Conservation (phyloP, 768 basidiomycete species). For the Coprinopsis cinerea region DNA sequence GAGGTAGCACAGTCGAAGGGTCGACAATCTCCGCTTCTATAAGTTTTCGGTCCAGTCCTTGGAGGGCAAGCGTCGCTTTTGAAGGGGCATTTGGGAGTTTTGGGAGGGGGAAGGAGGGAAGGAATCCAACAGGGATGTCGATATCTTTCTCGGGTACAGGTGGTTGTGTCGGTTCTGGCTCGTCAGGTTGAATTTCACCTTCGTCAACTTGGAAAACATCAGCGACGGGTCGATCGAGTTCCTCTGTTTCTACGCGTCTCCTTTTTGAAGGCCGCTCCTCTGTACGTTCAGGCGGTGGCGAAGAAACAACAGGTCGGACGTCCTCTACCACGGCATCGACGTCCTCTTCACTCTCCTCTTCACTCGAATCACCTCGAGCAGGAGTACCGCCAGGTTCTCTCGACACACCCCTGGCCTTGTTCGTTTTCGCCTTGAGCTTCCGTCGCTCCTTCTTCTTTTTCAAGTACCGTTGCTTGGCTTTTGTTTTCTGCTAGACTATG, state of each 20-base stretch:
- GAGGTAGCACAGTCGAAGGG: constrained; percentile 38
- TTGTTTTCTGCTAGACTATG: constrained; percentile 21
- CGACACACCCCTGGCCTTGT: neutral
- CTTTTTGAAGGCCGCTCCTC: constrained; percentile 8
- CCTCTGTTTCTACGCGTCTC: constrained; percentile 6
- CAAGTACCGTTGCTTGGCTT: constrained; percentile 25
- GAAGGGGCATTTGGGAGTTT: constrained; percentile 63
- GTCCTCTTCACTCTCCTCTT: neutral
- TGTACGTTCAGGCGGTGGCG: too few species aligned
- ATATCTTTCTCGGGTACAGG: neutral
- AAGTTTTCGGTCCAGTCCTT: constrained; percentile 73
- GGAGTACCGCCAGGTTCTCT: neutral
- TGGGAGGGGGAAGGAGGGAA: constrained; percentile 70
- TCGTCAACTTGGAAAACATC: constrained; percentile 5
- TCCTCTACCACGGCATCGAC: too few species aligned
- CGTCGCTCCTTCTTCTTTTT: constrained; percentile 26
- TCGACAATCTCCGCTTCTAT: constrained; percentile 66
- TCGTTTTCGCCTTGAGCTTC: constrained; percentile 17
- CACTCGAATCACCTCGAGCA: neutral
- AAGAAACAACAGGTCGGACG: too few species aligned
- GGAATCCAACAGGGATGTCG: constrained; percentile 23
- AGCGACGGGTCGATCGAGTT: constrained; percentile 3
- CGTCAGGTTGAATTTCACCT: constrained; percentile 6
- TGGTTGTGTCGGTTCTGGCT: constrained; percentile 7
- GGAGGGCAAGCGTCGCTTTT: constrained; percentile 62